A percentile compares a stretch with the other conserved stretches of the same genome.
These are phyloP conservation scores for Diaporthe longicolla DNA, from an alignment of 2,329 filamentous ascomycete genomes.

Conservation along the genomic window DNA sequence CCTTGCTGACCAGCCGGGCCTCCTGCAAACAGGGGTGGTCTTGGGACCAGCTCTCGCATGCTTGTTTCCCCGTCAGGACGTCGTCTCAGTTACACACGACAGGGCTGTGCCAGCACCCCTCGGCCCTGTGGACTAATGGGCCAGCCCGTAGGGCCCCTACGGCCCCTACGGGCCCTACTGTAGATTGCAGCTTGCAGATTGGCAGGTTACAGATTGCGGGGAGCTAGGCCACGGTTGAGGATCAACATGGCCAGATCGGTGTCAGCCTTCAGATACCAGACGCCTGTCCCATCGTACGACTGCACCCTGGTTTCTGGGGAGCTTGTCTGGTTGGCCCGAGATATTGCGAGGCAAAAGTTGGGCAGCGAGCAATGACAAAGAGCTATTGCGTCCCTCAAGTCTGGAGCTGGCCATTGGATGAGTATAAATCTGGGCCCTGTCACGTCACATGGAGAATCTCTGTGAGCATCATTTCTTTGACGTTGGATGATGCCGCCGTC, in stretches of 20 bases:
- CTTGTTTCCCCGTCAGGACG: constrained; percentile 19
- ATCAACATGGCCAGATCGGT: constrained; percentile 8
- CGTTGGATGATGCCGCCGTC: not conserved
- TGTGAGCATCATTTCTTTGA: not conserved
- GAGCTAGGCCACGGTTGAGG: not conserved
- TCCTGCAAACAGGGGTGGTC: constrained; percentile 28
- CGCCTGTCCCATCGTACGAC: constrained; percentile 37
- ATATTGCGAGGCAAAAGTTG: not conserved
- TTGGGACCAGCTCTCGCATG: constrained; percentile 26
- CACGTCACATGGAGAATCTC: not conserved
- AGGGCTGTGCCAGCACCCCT: not conserved
- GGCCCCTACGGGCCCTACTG: too few species aligned
- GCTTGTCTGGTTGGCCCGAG: constrained; percentile 22
- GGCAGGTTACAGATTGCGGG: constrained; percentile 18
- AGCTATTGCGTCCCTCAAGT: not conserved
- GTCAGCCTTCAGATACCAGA: constrained; percentile 26
- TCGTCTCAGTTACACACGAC: constrained; percentile 39
- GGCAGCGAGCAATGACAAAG: constrained; percentile 23
- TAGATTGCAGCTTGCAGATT: constrained; percentile 12
- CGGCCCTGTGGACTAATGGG: too few species aligned
- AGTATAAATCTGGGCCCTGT: not conserved
- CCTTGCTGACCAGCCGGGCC: constrained; percentile 19
- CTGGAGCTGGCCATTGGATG: not conserved
- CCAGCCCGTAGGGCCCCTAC: not conserved
- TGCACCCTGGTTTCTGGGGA: not conserved